Evolutionary conservation across 208 protist genomes (phyloP).

Genomic region (Leishmania guyanensis): DNA sequence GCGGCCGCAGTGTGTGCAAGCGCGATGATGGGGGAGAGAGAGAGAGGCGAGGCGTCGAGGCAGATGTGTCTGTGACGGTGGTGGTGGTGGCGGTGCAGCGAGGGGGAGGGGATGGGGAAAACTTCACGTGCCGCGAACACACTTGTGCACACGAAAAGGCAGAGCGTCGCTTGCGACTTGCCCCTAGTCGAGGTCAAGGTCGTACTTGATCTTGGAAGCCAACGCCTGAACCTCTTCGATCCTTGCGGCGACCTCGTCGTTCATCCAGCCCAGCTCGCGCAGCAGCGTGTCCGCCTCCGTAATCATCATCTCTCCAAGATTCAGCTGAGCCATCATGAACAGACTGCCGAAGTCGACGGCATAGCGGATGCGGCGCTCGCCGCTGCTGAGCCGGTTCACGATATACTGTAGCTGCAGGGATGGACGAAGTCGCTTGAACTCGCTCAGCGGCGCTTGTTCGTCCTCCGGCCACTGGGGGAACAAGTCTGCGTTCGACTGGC

Average conservation of each 20-base stretch:
- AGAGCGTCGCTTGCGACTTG: not conserved
- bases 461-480: constrained; percentile 77
- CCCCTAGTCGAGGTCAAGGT: constrained; percentile 81
- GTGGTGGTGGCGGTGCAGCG: not conserved
- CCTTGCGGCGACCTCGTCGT: constrained; percentile 49
- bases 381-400: constrained; percentile 71
- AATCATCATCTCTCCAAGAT: constrained; percentile 80
- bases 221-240: constrained; percentile 57
- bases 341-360: constrained; percentile 79
- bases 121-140: not conserved
- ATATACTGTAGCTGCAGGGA: constrained; percentile 72
- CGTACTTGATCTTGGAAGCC: constrained; percentile 65
- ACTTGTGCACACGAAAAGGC: not conserved
- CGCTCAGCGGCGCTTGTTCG: constrained; percentile 61
- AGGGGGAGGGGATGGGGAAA: not conserved
- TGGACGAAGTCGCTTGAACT: constrained; percentile 53
- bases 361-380: constrained; percentile 76
- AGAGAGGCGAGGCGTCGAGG: not conserved
- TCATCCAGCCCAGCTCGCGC: constrained; percentile 75
- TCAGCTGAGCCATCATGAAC: constrained; percentile 88
- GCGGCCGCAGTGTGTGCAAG: too few species aligned
- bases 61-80: not conserved
- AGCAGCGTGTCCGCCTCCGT: constrained; percentile 72
- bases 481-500: constrained; percentile 40
- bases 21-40: not conserved